Conservation (phyloP, 768 basidiomycete species). For the Rubroboletus pulcherrimus region DNA sequence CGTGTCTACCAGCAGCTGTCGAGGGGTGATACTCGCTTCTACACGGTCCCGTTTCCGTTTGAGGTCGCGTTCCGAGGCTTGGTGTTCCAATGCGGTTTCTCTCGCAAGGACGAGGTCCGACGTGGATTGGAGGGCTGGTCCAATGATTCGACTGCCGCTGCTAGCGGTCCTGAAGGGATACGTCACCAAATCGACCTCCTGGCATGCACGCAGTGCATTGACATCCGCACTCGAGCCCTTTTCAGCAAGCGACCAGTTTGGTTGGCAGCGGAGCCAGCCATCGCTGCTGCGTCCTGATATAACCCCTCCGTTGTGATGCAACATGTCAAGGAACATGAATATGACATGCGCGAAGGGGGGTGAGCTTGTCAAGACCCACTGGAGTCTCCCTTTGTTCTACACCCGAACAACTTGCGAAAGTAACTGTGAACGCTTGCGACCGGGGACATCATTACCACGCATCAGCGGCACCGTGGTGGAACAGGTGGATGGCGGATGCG, state of each 20-base stretch:
- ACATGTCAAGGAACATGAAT: not conserved
- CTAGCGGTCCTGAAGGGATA: too few relatives aligned
- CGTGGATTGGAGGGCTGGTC: slow-evolving; percentile 42
- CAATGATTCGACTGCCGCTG: not conserved
- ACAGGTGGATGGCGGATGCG: too few relatives aligned
- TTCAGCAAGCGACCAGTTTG: slow-evolving; percentile 79
- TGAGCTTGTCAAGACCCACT: rapidly evolving
- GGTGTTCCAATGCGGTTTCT: not conserved
- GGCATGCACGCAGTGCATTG: slow-evolving; percentile 55
- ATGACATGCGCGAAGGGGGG: too few relatives aligned
- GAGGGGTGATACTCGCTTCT: too few relatives aligned
- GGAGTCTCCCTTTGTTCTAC: too few relatives aligned
- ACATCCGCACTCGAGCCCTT: slow-evolving; percentile 58
- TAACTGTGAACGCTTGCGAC: too few relatives aligned
- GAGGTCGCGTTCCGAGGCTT: too few relatives aligned
- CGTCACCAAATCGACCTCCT: slow-evolving; percentile 51
- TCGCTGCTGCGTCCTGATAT: slow-evolving; percentile 59
- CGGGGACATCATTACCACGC: too few relatives aligned
- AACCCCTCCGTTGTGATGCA: slow-evolving; percentile 40
- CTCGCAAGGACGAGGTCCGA: not conserved
- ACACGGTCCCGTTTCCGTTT: too few relatives aligned
- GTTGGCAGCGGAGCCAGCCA: slow-evolving; percentile 52
- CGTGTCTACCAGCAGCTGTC: too few relatives aligned
- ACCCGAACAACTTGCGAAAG: too few relatives aligned
- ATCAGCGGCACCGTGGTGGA: too few relatives aligned